Conservation (phyloP, 352 stramenopile genomes). For the Thalassiosira hispida region DNA sequence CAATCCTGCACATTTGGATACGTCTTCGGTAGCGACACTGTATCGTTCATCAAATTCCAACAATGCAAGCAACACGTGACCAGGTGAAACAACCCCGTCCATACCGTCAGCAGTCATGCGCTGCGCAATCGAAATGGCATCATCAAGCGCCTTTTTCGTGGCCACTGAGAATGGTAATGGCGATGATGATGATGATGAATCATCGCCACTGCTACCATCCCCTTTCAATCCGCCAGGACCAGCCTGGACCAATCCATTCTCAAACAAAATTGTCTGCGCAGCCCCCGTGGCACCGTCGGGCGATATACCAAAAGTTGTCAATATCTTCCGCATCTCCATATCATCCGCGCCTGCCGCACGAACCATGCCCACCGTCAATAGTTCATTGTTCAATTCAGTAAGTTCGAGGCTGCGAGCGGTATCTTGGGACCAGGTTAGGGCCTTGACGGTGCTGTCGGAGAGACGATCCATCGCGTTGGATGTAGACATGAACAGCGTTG, state of each 20-base stretch:
- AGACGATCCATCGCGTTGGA: slow-evolving; percentile 42
- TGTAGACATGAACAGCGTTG: slow-evolving; percentile 31
- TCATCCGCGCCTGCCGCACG: slow-evolving; percentile 34
- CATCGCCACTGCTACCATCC: neutral
- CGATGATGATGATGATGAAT: neutral
- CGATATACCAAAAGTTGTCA: slow-evolving; percentile 46
- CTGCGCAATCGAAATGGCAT: slow-evolving; percentile 62
- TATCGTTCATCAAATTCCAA: slow-evolving; percentile 76
- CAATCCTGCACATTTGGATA: slow-evolving; percentile 46
- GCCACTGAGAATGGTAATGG: slow-evolving; percentile 67
- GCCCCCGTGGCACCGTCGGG: slow-evolving; percentile 39
- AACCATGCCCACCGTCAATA: slow-evolving; percentile 47
- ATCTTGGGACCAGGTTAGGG: slow-evolving; percentile 35
- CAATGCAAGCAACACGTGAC: slow-evolving; percentile 80
- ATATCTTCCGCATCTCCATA: slow-evolving; percentile 44
- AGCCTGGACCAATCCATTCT: slow-evolving; percentile 18
- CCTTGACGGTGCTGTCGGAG: slow-evolving; percentile 36
- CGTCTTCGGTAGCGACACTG: slow-evolving; percentile 47
- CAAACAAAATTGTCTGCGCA: slow-evolving; percentile 22
- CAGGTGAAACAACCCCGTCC: slow-evolving; percentile 44
- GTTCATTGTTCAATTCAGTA: slow-evolving; percentile 31
- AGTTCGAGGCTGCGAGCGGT: slow-evolving; percentile 17
- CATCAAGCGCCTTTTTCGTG: slow-evolving; percentile 63
- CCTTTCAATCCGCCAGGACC: neutral
- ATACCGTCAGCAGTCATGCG: slow-evolving; percentile 56